Evolutionary conservation across 2,329 filamentous ascomycete genomes (phyloP).

Genomic region (Monosporascus sp.): DNA sequence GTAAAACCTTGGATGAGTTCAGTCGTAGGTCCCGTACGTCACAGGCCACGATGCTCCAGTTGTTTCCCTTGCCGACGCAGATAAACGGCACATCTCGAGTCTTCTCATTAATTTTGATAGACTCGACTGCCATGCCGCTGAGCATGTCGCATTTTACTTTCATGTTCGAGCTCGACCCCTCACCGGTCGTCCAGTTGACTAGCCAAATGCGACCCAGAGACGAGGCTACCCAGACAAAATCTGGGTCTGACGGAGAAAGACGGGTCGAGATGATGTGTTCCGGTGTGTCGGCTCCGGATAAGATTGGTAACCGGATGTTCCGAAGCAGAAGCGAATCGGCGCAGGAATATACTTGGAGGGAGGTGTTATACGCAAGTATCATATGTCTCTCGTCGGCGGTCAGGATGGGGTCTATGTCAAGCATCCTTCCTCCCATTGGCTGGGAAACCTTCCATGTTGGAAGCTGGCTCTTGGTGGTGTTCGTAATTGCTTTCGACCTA

Average conservation of each 20-base stretch:
- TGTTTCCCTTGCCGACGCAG: constrained; percentile 35
- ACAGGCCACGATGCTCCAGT: constrained; percentile 42
- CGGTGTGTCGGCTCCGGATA: constrained; percentile 18
- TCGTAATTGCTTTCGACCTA: not conserved
- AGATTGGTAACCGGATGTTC: constrained; percentile 52
- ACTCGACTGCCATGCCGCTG: constrained; percentile 39
- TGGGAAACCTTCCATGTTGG: constrained; percentile 53
- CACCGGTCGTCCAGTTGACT: constrained; percentile 52
- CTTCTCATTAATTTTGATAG: constrained; percentile 28
- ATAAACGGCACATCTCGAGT: constrained; percentile 41
- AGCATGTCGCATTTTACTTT: constrained; percentile 37
- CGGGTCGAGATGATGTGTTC: constrained; percentile 38
- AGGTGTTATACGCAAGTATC: constrained; percentile 67
- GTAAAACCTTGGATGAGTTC: constrained; percentile 28
- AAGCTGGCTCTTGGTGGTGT: not conserved
- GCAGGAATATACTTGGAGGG: constrained; percentile 75
- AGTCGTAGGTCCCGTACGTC: constrained; percentile 26
- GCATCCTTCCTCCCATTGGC: constrained; percentile 60
- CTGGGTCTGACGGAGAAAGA: constrained; percentile 35
- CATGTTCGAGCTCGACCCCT: constrained; percentile 36
- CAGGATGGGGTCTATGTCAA: constrained; percentile 59
- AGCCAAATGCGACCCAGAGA: constrained; percentile 52
- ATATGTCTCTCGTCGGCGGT: constrained; percentile 59
- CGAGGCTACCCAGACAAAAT: constrained; percentile 55
- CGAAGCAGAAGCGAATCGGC: constrained; percentile 75